Conservation (phyloP, 2,329 filamentous ascomycete genomes). For the Metarhizium anisopliae region DNA sequence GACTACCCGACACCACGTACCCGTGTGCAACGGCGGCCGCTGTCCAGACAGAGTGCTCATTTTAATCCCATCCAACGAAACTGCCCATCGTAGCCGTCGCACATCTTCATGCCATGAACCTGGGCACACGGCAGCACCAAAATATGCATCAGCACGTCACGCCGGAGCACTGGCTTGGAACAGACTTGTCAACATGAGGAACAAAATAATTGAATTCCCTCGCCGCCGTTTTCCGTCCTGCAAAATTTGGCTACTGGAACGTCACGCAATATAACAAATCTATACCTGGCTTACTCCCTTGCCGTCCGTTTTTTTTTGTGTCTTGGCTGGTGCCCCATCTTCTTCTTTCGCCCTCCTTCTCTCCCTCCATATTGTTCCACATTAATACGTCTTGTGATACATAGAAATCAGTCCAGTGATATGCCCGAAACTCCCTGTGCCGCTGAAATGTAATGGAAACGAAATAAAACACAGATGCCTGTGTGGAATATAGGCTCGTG, state of each 20-base stretch:
- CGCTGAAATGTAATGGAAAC: slow-evolving; percentile 1
- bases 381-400: background rate
- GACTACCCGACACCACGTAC: background rate
- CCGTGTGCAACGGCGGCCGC: background rate
- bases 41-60: background rate
- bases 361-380: background rate
- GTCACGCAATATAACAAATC: background rate
- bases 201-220: background rate
- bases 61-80: background rate
- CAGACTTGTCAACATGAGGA: background rate
- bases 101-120: background rate
- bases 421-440: slow-evolving; percentile 3
- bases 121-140: background rate
- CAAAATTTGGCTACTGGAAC: background rate
- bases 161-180: background rate
- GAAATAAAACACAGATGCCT: background rate
- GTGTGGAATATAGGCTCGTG: background rate
- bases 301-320: background rate
- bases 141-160: background rate
- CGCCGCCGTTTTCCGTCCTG: background rate
- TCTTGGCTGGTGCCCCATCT: background rate
- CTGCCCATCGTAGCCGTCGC: background rate
- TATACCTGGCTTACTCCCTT: background rate
- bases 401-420: background rate
- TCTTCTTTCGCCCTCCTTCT: background rate